Base-by-base conservation (phyloP, 768 basidiomycete species). In the Tubosaeta sp. region DNA sequence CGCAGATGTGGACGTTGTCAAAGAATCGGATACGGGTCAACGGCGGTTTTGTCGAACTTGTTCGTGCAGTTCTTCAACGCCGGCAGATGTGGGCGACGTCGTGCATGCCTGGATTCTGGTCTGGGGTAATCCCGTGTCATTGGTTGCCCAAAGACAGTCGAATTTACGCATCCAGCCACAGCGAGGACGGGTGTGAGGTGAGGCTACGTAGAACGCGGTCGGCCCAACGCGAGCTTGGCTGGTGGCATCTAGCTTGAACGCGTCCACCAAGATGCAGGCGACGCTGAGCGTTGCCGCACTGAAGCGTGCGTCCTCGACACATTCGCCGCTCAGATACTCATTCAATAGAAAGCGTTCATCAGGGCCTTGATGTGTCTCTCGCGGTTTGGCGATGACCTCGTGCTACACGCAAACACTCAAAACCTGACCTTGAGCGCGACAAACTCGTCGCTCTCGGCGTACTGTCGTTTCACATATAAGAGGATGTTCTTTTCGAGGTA, bases 61-160 rank as follows among this genome's bases (percentile, higher is more conserved):
- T 95, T 83, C 22, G 88, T 92, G 71, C 94, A 97, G 69, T 98
- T 98, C 95, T 97, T 44, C 43, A 17, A n/a, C 19, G 10, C 14
- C 2, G 27, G 50, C 38, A 19, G 52, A 45, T 39, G 47, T 45
- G 5, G 51, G 13, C 22, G 42, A 43, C 25, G 51, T 14, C 29
- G 33, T 16, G 41, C 31, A 38, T 53, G 48, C 48, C 95, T 10
- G 97, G 93, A 70, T 22, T 22, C 22, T 98, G 95, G 72, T 98
- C 95, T 41, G 95, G 95, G 11, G 97, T 97, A 13, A 99, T 95
- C 0, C 97, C 95, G 63, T 95, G 0, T 95, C 97, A 64, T 97
- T 91, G 11, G 95, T 95, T 29, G 92, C 85, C 81, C 95, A 97
- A 11, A 95, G 76, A 32, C 91, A 79, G 72, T 99, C 95, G 66